Evolutionary conservation across 78 protist genomes (phyloP).

Genomic region (Dictyostelium firmibasis): DNA sequence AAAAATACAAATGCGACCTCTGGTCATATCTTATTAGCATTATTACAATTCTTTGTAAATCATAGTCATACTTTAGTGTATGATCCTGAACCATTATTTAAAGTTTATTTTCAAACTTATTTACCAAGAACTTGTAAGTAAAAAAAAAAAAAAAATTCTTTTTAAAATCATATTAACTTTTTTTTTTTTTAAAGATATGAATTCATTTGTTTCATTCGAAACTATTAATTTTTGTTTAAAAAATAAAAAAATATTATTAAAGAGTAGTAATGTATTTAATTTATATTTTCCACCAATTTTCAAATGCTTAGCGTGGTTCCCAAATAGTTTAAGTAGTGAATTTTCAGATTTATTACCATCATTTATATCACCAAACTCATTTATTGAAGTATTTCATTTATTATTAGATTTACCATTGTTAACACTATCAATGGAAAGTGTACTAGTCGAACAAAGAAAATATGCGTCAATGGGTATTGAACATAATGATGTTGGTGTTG

Average conservation of each 20-base stretch:
- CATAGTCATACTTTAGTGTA: constrained; percentile 69
- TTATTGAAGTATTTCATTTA: constrained; percentile 72
- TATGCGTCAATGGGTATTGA: not conserved
- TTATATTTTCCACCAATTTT: constrained; percentile 73
- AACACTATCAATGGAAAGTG: constrained; percentile 70
- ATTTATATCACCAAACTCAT: constrained; percentile 29
- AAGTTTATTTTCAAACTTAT: constrained; percentile 72
- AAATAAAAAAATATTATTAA: constrained; percentile 25
- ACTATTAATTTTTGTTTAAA: constrained; percentile 57
- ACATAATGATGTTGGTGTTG: constrained; percentile 2
- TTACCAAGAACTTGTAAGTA: constrained; percentile 54
- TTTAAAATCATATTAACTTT: too few species aligned
- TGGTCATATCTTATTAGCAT: constrained; percentile 51
- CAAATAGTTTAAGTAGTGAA: constrained; percentile 43
- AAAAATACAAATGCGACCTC: constrained; percentile 55
- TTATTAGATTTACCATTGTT: constrained; percentile 73
- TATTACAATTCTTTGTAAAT: constrained; percentile 72
- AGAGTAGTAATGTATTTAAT: constrained; percentile 45
- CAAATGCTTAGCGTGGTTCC: constrained; percentile 78
- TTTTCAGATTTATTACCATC: constrained; percentile 69
- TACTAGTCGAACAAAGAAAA: constrained; percentile 41
- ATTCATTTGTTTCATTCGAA: constrained; percentile 63
- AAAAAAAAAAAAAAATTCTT: too few species aligned
- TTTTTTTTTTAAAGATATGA: constrained; percentile 21
- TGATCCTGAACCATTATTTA: constrained; percentile 78